phyloP scores from a whole-genome alignment of 2,329 filamentous ascomycete species.

The Calcarisporium arbuscula region DNA sequence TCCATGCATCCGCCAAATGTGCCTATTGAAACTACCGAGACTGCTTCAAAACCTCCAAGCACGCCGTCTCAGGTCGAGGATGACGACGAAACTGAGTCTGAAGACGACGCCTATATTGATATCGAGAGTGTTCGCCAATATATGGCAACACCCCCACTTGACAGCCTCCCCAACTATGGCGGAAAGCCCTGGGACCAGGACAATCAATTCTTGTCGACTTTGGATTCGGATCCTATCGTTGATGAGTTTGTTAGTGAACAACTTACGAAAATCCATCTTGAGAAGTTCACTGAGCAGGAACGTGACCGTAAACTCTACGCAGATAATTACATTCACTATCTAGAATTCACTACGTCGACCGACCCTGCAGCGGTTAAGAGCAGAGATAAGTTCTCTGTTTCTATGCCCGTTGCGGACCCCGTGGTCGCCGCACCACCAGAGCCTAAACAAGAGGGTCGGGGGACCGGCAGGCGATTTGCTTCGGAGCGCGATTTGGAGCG shows the following conservation, averaged over 20 bases:
- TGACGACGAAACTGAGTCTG: constrained; percentile 48
- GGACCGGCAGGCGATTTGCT: constrained; percentile 51
- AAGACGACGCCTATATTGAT: constrained; percentile 45
- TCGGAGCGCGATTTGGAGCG: constrained; percentile 69
- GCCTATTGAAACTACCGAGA: constrained; percentile 21
- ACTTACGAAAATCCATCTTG: constrained; percentile 34
- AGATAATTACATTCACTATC: constrained; percentile 43
- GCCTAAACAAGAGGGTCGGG: constrained; percentile 49
- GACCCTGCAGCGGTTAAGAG: constrained; percentile 50
- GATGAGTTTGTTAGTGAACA: constrained; percentile 40
- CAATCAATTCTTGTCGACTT: constrained; percentile 34
- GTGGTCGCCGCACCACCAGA: constrained; percentile 40
- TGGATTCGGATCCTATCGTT: constrained; percentile 33
- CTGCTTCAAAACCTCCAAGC: constrained; percentile 30
- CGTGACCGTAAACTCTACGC: constrained; percentile 35
- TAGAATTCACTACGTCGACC: constrained; percentile 49
- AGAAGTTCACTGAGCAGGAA: constrained; percentile 31
- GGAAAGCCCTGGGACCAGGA: constrained; percentile 44
- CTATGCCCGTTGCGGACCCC: constrained; percentile 27
- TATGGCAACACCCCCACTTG: constrained; percentile 48
- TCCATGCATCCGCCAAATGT: too few relatives aligned
- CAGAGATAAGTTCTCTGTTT: constrained; percentile 45
- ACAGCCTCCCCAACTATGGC: constrained; percentile 44
- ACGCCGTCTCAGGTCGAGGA: constrained; percentile 44
- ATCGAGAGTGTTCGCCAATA: constrained; percentile 43